Base-by-base conservation (phyloP, 768 basidiomycete genomes). In the Pleurotus tuber-regium region DNA sequence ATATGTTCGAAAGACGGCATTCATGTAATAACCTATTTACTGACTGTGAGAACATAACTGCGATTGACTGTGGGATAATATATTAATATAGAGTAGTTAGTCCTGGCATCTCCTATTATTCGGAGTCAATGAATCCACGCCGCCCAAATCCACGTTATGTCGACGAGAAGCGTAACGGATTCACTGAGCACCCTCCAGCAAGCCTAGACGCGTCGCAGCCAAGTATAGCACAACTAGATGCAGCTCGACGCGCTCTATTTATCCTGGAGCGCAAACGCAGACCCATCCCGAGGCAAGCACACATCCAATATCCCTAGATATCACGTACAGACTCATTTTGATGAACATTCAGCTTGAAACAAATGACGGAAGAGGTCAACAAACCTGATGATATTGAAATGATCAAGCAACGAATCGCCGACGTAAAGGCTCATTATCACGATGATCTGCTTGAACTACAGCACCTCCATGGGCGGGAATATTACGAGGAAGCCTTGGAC, bases 381-480 rank as follows among this genome's bases (percentile, higher is more conserved):
- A 54, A 63, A 50, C 57, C 61, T 29, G 69, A 70, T 3, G 66
- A 66, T 23, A 16, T 55, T 12, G 58, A 59, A 14, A 50, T 40
- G 11, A n/a, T 70, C 16, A 64, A 65, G 19, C 42, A 59, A 50
- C 64, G 62, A 4, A 62, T 76, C 25, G 52, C 55, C 25, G 57
- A 63, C 10, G 43, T 71, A 4, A 50, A 63, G 26, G 40, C 61
- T 28, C 62, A 72, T 9, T 68, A 74, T 53, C 5, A 56, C 4
- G 58, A 62, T 23, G 73, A 77, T 53, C 60, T 77, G 5, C 60
- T 71, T 24, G 59, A 63, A n/a, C 53, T 76, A 9, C 74, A 74
- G 47, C 56, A 59, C 8, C 56, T 64, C 29, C 69, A 73, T 11
- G 65, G 68, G 7, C 59, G 65, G 33, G 69, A 72, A 26, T 74